These are phyloP conservation scores for Backusella morwellensis DNA, from an alignment of 192 early-diverging fungal species.

Conservation along the genomic window DNA sequence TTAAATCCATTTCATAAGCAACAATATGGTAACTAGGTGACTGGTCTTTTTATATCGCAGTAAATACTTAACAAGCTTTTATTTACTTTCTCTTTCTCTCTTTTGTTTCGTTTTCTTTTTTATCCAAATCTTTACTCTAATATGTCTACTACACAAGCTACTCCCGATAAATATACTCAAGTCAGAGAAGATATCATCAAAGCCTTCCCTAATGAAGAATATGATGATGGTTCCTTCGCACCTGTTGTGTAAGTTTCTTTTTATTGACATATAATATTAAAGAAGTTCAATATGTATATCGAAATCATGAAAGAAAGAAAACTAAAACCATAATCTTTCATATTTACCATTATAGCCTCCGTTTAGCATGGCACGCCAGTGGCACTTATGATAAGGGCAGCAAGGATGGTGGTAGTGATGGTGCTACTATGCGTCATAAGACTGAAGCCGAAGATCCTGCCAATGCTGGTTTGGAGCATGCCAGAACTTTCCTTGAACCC, in stretches of 20 bases:
- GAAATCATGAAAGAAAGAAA: background rate
- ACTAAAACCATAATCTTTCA: constrained; percentile 36
- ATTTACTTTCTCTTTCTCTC: background rate
- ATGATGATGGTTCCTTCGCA: constrained; percentile 64
- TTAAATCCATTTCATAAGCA: constrained; percentile 8
- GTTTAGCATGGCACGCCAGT: constrained; percentile 61
- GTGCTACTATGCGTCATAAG: constrained; percentile 64
- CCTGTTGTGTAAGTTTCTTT: constrained; percentile 53
- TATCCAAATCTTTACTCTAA: constrained; percentile 18
- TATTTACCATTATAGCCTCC: constrained; percentile 23
- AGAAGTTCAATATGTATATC: background rate
- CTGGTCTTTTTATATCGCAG: background rate
- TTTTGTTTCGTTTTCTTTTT: background rate
- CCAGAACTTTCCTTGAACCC: constrained; percentile 54
- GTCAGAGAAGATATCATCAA: constrained; percentile 41
- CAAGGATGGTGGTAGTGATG: constrained; percentile 61
- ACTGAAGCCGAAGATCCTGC: constrained; percentile 64
- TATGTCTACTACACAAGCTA: constrained; percentile 31
- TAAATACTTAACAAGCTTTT: background rate
- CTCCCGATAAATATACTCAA: constrained; percentile 38
- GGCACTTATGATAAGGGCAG: constrained; percentile 64
- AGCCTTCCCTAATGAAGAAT: constrained; percentile 34
- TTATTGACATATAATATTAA: background rate
- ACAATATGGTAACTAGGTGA: background rate
- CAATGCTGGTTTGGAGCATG: constrained; percentile 56